phyloP scores from a whole-genome alignment of 768 basidiomycete genomes.

The Cyclocybe aegerita region DNA sequence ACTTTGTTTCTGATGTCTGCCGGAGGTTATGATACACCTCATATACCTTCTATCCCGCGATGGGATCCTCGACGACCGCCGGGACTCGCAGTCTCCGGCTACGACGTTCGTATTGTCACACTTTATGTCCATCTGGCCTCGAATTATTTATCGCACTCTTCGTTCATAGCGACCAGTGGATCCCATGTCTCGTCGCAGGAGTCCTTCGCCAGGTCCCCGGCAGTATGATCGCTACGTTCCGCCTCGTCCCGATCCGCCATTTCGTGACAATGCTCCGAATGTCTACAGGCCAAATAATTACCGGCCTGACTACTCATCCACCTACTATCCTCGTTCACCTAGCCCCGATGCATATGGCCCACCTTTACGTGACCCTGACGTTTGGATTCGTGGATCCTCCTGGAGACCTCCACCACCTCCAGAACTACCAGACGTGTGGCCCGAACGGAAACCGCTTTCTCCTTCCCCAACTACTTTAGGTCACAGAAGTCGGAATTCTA shows the following conservation, averaged over 20 bases:
- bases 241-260: conserved; percentile 30
- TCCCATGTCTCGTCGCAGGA: conserved; percentile 38
- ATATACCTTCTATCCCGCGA: conserved; percentile 28
- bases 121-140: neutral
- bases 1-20: conserved; percentile 35
- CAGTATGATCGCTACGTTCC: conserved; percentile 56
- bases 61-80: conserved; percentile 34
- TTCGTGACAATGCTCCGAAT: conserved; percentile 40
- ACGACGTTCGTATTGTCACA: conserved; percentile 36
- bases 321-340: conserved; percentile 44
- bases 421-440: conserved; percentile 30
- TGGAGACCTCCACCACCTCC: conserved; percentile 33
- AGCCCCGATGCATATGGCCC: conserved; percentile 51
- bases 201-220: conserved; percentile 50
- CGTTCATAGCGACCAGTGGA: conserved; percentile 32
- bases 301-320: conserved; percentile 32
- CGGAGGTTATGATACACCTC: conserved; percentile 37
- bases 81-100: conserved; percentile 25
- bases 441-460: conserved; percentile 42
- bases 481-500: conserved; percentile 26
- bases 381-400: conserved; percentile 45
- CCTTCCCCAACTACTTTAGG: conserved; percentile 33
- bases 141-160: conserved; percentile 12
- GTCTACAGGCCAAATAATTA: conserved; percentile 41
- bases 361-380: conserved; percentile 39